Evolutionary conservation across 2,329 filamentous ascomycete species (phyloP).

Genomic region (Cadophora luteo-olivacea): DNA sequence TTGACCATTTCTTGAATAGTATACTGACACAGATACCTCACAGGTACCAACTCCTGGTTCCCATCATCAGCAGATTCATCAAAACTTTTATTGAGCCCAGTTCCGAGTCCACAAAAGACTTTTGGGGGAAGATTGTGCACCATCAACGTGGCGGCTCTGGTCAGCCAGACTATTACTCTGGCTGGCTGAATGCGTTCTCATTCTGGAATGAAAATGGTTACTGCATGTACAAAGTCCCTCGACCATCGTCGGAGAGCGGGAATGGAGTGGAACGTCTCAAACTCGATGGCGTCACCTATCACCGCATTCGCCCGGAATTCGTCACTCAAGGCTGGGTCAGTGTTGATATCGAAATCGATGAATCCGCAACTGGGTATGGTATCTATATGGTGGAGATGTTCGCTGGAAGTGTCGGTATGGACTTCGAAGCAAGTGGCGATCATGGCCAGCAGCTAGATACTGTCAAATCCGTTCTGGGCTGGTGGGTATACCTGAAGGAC

Average conservation of each 20-base stretch:
- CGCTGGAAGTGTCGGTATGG: not conserved
- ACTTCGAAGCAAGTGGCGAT: not conserved
- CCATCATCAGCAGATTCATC: not conserved
- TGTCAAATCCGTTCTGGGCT: not conserved
- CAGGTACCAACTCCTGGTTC: not conserved
- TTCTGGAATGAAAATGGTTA: not conserved
- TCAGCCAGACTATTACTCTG: not conserved
- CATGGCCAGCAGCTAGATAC: not conserved
- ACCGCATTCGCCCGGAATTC: not conserved
- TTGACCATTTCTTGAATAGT: too few species aligned
- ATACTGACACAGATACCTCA: too few species aligned
- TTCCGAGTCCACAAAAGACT: not conserved
- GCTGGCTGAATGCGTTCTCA: not conserved
- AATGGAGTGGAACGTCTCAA: not conserved
- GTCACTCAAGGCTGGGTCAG: slow-evolving; percentile 3
- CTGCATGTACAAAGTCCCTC: not conserved
- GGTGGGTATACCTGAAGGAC: not conserved
- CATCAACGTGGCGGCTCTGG: not conserved
- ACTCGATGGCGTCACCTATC: not conserved
- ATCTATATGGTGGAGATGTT: not conserved
- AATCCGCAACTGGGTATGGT: not conserved
- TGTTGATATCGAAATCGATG: not conserved
- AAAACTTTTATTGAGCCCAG: not conserved
- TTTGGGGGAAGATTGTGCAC: not conserved
- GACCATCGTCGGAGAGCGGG: too few species aligned